Evolutionary conservation across 352 stramenopile species (phyloP), one percentile per base, ranked within the genome.

Genomic region (Pythium chondricola): DNA sequence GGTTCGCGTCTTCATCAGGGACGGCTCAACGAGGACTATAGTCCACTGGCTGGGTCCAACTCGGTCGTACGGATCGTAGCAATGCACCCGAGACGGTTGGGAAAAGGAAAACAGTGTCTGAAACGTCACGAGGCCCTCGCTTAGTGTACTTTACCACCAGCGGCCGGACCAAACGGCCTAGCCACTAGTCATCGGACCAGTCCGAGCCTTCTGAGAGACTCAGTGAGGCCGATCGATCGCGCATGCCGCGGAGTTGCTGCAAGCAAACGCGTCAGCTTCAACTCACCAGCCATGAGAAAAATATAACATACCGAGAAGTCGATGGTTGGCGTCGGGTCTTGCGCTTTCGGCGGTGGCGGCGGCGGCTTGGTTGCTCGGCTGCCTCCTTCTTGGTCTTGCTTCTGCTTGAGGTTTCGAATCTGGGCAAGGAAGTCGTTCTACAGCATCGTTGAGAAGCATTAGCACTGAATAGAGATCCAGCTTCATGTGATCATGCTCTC

Each of bases 131-230:
- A n/a, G n/a, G n/a, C n/a, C n/a, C n/a, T n/a, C n/a, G n/a, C n/a
- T n/a, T n/a, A n/a, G n/a, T n/a, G n/a, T n/a, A n/a, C n/a, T n/a
- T n/a, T n/a, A n/a, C n/a, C n/a, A n/a, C n/a, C n/a, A n/a, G n/a
- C n/a, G n/a, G n/a, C n/a, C n/a, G n/a, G n/a, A n/a, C n/a, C n/a
- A n/a, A n/a, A n/a, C n/a, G n/a, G n/a, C n/a, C n/a, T n/a, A n/a
- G n/a, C n/a, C n/a, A n/a, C 36, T 58, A 90, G 11, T 93, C 74
- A 41, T 94, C 83, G 18, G 83, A 94, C 83, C 83, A 94, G 51
- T 94, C 83, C 3, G 83, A 94, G 6, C 78, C 76, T 55, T 90
- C 78, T 13, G 80, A 92, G 69, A 94, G 73, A 39, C 75, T 88
- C 42, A 94, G 46, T 25, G 83, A 94, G 46, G 85, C 78, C 25